phyloP scores from a whole-genome alignment of 768 basidiomycete species.

The Suillus occidentalis region DNA sequence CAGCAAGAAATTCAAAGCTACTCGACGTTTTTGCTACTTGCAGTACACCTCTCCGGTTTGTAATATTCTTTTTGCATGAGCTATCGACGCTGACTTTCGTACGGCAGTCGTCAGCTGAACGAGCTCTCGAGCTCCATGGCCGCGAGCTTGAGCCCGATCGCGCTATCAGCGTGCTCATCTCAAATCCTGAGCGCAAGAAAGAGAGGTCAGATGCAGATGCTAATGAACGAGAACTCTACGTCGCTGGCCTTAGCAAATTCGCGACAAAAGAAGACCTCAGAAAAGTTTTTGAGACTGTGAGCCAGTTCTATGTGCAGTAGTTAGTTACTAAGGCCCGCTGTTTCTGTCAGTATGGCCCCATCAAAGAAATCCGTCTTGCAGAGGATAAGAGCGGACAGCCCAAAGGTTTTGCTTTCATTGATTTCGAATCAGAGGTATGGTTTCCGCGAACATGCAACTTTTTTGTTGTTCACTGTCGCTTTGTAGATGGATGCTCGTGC shows the following conservation, averaged over 20 bases:
- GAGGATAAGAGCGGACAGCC: constrained; percentile 66
- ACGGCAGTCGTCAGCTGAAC: constrained; percentile 63
- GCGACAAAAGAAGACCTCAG: constrained; percentile 76
- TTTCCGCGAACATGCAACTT: background rate
- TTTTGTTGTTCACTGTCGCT: background rate
- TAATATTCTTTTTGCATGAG: constrained; percentile 8
- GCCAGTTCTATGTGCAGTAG: constrained; percentile 22
- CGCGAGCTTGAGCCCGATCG: constrained; percentile 70
- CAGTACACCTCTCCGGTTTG: constrained; percentile 85
- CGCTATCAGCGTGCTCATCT: constrained; percentile 75
- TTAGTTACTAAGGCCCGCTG: constrained; percentile 7
- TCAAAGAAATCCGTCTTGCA: constrained; percentile 82
- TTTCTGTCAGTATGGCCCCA: constrained; percentile 63
- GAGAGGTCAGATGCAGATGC: constrained; percentile 88
- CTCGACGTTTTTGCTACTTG: constrained; percentile 91
- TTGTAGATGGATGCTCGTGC: constrained; percentile 64
- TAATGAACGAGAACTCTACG: constrained; percentile 81
- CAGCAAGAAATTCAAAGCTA: constrained; percentile 92
- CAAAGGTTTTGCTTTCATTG: constrained; percentile 91
- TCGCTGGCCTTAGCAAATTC: constrained; percentile 81
- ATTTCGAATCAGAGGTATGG: constrained; percentile 78
- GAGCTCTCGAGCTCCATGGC: constrained; percentile 78
- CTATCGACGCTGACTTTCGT: background rate
- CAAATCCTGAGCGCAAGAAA: constrained; percentile 88
- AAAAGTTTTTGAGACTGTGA: constrained; percentile 74